Evolutionary conservation across 2,329 filamentous ascomycete genomes (phyloP), one percentile per base, ranked within the genome.

Genomic region (Fusarium sp.): DNA sequence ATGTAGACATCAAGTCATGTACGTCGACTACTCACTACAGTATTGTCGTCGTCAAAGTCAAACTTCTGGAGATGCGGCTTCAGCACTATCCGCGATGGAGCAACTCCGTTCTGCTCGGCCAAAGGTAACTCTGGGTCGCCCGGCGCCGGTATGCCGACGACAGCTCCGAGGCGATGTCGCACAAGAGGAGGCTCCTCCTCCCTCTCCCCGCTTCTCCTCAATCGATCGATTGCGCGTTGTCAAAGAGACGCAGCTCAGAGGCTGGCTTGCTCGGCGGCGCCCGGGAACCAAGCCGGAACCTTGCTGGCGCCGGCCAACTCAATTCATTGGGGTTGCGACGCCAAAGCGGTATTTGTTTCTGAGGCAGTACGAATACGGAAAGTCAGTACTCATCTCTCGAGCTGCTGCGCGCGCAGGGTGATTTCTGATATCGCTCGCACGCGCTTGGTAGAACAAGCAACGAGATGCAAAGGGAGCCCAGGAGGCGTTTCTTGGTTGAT

Each of bases 251-350:
- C 31, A 33, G 27, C 29, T n/a, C 25, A 57, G 35, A 50, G 45
- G 22, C 45, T 50, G 45, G 22, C 35, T n/a, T 22, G 25, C 25
- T 59, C 67, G 65, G 71, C 63, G 65, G 58, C 50, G 56, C 18
- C 64, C 36, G 63, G 63, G 35, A 63, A 64, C 25, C 64, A 57
- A 47, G 27, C 64, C 60, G 35, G 65, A 75, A 75, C 70, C 64
- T 68, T 76, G 61, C 73, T 70, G 50, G 22, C 62, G 64, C 73
- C 65, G 58, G 64, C 47, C 38, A 76, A 75, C 62, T 75, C 68
- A 75, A 70, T 74, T 75, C 29, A 67, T 73, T 67, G 45, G 65
- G 65, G 40, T 69, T 58, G 36, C 35, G 52, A 71, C 57, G 52
- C 61, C 68, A 65, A 63, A 35, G 61, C 45, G 36, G 50, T 36